phyloP scores from a whole-genome alignment of 441 rosid genomes.

The Macaranga tanarius region DNA sequence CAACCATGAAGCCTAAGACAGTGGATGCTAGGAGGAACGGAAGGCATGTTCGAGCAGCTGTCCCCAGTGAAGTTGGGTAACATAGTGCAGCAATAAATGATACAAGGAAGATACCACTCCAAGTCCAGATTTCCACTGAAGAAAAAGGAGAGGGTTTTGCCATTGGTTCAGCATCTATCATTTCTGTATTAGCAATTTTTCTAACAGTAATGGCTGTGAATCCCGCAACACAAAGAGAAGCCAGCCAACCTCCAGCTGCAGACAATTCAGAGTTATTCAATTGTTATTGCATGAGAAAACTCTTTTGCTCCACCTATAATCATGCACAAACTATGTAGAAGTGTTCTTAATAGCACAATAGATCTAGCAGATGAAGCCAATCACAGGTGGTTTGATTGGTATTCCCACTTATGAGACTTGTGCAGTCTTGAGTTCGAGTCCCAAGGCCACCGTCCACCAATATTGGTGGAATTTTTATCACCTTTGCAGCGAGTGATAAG shows the following conservation, averaged over 20 bases:
- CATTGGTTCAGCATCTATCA: constrained; percentile 96
- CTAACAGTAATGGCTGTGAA: constrained; percentile 84
- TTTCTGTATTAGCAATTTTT: constrained; percentile 75
- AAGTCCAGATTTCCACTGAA: constrained; percentile 57
- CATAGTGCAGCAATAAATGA: constrained; percentile 69
- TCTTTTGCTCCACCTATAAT: background rate
- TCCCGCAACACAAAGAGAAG: constrained; percentile 91
- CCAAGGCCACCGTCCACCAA: no score
- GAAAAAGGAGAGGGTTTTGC: constrained; percentile 80
- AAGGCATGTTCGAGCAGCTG: constrained; percentile 78
- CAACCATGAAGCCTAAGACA: constrained; percentile 83
- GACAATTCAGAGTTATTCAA: constrained; percentile 16
- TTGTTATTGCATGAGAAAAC: background rate
- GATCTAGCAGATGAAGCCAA: no score
- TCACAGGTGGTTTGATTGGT: no score
- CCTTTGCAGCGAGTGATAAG: no score
- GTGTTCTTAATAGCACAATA: background rate
- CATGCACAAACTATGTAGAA: background rate
- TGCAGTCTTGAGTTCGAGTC: no score
- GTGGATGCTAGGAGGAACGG: constrained; percentile 94
- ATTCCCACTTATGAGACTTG: no score
- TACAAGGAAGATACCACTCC: constrained; percentile 68
- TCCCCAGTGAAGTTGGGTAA: constrained; percentile 70
- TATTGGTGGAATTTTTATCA: no score
- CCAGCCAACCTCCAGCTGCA: constrained; percentile 93